Evolutionary conservation across 108 stramenopile species (phyloP).

Genomic region (Tribonema minus): DNA sequence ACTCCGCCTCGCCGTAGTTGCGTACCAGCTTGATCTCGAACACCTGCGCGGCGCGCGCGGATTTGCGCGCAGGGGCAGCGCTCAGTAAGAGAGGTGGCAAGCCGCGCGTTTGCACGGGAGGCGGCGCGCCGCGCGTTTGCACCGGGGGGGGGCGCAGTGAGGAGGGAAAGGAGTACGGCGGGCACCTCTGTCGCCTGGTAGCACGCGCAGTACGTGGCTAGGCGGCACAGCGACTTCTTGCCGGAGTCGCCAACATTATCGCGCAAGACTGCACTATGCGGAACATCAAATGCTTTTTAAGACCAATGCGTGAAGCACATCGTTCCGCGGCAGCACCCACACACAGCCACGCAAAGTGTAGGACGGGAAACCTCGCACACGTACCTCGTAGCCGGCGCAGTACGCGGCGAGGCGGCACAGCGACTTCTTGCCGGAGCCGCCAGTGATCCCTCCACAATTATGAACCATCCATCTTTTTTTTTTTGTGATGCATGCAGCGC

Average conservation of each 20-base stretch:
- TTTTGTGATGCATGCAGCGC: constrained; percentile 63
- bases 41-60: constrained; percentile 30
- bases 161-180: no score
- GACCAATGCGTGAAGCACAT: constrained; percentile 62
- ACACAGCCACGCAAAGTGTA: no score
- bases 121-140: no score
- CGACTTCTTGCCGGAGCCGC: constrained; percentile 65
- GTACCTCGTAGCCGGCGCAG: constrained; percentile 55
- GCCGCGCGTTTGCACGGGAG: no score
- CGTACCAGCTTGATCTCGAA: constrained; percentile 61
- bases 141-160: no score
- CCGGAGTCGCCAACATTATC: constrained; percentile 66
- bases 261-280: no score
- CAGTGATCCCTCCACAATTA: constrained; percentile 69
- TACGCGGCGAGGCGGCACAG: constrained; percentile 62
- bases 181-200: constrained; percentile 48
- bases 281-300: no score
- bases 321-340: constrained; percentile 59
- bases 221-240: constrained; percentile 61
- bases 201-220: constrained; percentile 63
- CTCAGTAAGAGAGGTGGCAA: no score
- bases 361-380: no score
- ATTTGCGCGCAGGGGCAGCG: no score
- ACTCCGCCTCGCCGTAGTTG: constrained; percentile 64
- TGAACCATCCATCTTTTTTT: no score